phyloP scores from a whole-genome alignment of 179 eudicot genomes.

The Vitellaria paradoxa region DNA sequence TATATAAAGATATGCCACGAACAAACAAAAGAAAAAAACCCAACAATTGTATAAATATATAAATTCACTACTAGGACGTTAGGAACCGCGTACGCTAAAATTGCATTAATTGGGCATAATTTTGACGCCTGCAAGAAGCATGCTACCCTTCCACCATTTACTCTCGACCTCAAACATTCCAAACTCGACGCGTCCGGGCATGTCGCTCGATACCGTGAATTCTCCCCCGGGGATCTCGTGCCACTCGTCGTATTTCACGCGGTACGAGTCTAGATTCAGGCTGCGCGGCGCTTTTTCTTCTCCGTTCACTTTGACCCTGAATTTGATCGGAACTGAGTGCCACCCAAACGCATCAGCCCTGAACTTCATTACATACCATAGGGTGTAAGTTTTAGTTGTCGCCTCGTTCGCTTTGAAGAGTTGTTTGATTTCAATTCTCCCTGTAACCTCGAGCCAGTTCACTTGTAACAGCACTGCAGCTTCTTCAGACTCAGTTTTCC shows the following conservation, averaged over 20 bases:
- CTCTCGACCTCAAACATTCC: constrained; percentile 24
- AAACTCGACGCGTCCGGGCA: not conserved
- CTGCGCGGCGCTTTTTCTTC: not conserved
- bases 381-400: not conserved
- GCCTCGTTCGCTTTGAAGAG: not conserved
- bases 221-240: not conserved
- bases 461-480: not conserved
- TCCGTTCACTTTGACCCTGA: not conserved
- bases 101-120: too few species aligned
- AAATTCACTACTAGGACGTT: too few species aligned
- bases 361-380: not conserved
- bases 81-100: too few species aligned
- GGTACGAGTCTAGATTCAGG: not conserved
- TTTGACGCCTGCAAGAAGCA: not conserved
- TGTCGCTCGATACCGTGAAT: not conserved
- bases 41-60: too few species aligned
- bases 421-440: not conserved
- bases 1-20: too few species aligned
- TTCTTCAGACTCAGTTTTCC: not conserved
- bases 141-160: constrained; percentile 24
- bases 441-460: not conserved
- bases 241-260: not conserved
- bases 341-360: constrained; percentile 4
- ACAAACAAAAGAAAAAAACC: too few species aligned
- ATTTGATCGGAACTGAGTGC: constrained; percentile 5